phyloP scores from a whole-genome alignment of 495 filamentous ascomycete species.

The Podospora didyma region DNA sequence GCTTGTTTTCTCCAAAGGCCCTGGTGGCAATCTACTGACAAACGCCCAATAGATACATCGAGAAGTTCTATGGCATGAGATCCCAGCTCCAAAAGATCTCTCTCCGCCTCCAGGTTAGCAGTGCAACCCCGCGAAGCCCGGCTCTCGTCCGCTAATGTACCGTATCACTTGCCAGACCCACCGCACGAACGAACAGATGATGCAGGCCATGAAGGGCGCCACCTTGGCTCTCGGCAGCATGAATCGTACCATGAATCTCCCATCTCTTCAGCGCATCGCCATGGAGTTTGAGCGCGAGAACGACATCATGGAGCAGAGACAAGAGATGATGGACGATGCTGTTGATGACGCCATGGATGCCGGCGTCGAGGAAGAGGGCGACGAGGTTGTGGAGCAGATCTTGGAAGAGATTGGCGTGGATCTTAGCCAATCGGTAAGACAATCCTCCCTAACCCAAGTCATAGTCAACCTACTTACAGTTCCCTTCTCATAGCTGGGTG shows the following conservation, averaged over 20 bases:
- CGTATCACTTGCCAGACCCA: conserved; percentile 63
- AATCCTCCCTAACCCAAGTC: background rate
- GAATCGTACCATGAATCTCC: conserved; percentile 97
- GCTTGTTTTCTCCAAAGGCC: background rate
- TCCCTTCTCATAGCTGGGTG: conserved; percentile 57
- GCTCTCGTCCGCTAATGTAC: conserved; percentile 4
- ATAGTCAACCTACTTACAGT: conserved; percentile 12
- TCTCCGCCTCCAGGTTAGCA: conserved; percentile 80
- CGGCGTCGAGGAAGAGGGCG: conserved; percentile 84
- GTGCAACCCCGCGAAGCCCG: background rate
- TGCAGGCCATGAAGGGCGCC: conserved; percentile 98
- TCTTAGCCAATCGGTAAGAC: conserved; percentile 75
- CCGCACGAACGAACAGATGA: conserved; percentile 98
- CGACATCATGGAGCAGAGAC: conserved; percentile 97
- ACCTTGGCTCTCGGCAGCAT: conserved; percentile 88
- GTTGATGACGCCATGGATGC: conserved; percentile 96
- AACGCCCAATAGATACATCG: conserved; percentile 66
- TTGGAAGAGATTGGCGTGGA: conserved; percentile 97
- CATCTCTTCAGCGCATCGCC: conserved; percentile 89
- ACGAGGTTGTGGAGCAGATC: conserved; percentile 94
- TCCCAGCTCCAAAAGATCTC: conserved; percentile 95
- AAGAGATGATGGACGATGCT: conserved; percentile 99
- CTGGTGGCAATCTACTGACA: conserved; percentile 5
- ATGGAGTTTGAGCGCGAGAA: conserved; percentile 99
- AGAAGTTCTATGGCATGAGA: conserved; percentile 97